Conservation (phyloP, 805 yeast genomes). For the Ogataea haglerorum region DNA sequence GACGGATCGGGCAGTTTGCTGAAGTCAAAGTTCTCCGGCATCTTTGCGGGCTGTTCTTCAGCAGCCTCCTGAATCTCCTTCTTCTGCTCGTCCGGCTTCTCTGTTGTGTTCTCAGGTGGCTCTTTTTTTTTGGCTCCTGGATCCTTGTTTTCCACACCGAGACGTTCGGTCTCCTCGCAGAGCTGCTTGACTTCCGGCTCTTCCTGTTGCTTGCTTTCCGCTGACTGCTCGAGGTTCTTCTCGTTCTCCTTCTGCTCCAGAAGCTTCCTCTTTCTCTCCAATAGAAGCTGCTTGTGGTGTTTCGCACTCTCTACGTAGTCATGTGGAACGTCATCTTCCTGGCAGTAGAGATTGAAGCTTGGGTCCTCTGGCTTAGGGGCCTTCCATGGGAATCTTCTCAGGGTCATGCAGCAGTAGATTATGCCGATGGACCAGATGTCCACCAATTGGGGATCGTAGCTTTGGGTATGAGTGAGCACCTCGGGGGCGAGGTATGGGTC, state of each 20-base stretch:
- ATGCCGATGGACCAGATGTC: conserved; percentile 86
- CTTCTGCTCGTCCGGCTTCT: too few species aligned
- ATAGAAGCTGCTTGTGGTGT: conserved; percentile 62
- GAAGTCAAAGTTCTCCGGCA: conserved; percentile 34
- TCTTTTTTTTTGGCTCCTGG: not conserved
- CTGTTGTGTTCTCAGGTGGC: not conserved
- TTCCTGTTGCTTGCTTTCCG: not conserved
- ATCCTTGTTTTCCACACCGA: conserved; percentile 6
- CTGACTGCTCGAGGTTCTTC: conserved; percentile 8
- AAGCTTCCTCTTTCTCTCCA: conserved; percentile 54
- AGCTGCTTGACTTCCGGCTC: conserved; percentile 1
- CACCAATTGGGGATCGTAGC: conserved; percentile 73
- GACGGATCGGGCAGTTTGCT: conserved; percentile 34
- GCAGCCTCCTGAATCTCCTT: conserved; percentile 4
- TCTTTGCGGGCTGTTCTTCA: conserved; percentile 16
- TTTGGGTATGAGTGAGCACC: conserved; percentile 49
- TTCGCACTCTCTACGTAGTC: conserved; percentile 70
- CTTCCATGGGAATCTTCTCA: conserved; percentile 86
- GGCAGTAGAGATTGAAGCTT: conserved; percentile 61
- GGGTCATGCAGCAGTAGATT: conserved; percentile 82
- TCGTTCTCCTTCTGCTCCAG: conserved; percentile 25
- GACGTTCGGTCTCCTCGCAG: conserved; percentile 1
- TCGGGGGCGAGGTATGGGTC: conserved; percentile 89
- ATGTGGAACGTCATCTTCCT: conserved; percentile 71
- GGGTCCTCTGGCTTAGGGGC: conserved; percentile 69